Conservation (phyloP, 2,329 filamentous ascomycete species). For the Calonectria fujianensis region DNA sequence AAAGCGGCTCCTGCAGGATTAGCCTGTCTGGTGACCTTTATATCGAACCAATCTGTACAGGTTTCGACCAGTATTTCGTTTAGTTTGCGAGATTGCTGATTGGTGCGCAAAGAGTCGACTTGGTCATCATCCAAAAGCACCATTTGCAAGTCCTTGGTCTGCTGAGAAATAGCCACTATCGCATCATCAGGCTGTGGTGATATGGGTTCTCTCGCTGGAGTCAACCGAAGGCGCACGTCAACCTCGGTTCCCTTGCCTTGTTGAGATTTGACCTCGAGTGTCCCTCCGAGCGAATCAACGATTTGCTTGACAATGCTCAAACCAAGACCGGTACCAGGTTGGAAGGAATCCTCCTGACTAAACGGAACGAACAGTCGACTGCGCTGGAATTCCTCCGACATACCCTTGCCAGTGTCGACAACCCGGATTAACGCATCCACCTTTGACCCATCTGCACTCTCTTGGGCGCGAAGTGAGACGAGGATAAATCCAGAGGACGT, state of each 20-base stretch:
- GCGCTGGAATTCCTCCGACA: constrained; percentile 77
- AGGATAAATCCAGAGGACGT: constrained; percentile 72
- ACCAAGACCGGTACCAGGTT: constrained; percentile 77
- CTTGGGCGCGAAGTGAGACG: constrained; percentile 59
- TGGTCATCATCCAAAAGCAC: constrained; percentile 47
- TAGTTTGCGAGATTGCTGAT: constrained; percentile 50
- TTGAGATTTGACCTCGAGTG: constrained; percentile 74
- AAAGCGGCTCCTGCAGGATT: constrained; percentile 47
- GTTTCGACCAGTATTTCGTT: constrained; percentile 57
- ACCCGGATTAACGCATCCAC: constrained; percentile 66
- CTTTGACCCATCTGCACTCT: constrained; percentile 46
- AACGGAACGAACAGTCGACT: constrained; percentile 79
- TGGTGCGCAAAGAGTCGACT: constrained; percentile 18
- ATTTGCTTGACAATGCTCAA: constrained; percentile 78
- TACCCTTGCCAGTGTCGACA: constrained; percentile 79
- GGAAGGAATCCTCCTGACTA: constrained; percentile 76
- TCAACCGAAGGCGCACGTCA: constrained; percentile 67
- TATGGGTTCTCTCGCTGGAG: constrained; percentile 31
- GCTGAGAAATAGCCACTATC: constrained; percentile 26
- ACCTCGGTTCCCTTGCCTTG: constrained; percentile 74
- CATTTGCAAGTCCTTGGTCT: constrained; percentile 45
- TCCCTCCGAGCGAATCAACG: constrained; percentile 75
- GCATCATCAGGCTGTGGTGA: constrained; percentile 44
- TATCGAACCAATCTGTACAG: constrained; percentile 60
- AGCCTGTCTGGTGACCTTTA: constrained; percentile 50